Conservation (phyloP, 345 rosid genomes). For the Camelina hispida region DNA sequence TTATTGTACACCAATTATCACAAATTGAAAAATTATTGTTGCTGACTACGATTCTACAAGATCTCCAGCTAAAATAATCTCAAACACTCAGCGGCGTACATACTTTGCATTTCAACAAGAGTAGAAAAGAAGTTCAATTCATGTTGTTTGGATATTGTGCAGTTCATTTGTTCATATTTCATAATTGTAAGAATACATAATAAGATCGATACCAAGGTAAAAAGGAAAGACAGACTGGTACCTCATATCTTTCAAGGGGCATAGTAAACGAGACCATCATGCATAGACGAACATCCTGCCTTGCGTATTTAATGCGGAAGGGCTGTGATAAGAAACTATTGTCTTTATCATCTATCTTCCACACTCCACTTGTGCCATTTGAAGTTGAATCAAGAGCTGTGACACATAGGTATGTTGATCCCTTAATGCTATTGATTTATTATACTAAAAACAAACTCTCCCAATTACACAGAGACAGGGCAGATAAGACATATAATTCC, state of each 20-base stretch:
- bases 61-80: conserved; percentile 5
- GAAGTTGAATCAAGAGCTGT: conserved; percentile 76
- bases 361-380: conserved; percentile 67
- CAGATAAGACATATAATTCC: background rate
- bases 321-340: conserved; percentile 92
- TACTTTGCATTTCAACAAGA: conserved; percentile 15
- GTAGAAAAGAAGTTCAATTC: background rate
- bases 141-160: conserved; percentile 1
- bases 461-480: background rate
- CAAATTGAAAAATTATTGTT: background rate
- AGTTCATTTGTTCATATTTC: conserved; percentile 2
- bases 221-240: conserved; percentile 30
- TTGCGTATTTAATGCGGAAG: conserved; percentile 87
- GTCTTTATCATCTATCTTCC: conserved; percentile 90
- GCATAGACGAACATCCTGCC: conserved; percentile 86
- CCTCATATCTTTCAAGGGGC: conserved; percentile 70
- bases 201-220: background rate
- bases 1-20: background rate
- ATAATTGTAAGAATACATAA: background rate
- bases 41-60: conserved; percentile 6
- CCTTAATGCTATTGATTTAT: background rate
- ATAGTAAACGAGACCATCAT: conserved; percentile 82
- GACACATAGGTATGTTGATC: conserved; percentile 35
- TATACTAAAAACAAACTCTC: conserved; percentile 2
- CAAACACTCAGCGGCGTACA: background rate